Evolutionary conservation across 345 rosid genomes (phyloP).

Genomic region (Adansonia digitata): DNA sequence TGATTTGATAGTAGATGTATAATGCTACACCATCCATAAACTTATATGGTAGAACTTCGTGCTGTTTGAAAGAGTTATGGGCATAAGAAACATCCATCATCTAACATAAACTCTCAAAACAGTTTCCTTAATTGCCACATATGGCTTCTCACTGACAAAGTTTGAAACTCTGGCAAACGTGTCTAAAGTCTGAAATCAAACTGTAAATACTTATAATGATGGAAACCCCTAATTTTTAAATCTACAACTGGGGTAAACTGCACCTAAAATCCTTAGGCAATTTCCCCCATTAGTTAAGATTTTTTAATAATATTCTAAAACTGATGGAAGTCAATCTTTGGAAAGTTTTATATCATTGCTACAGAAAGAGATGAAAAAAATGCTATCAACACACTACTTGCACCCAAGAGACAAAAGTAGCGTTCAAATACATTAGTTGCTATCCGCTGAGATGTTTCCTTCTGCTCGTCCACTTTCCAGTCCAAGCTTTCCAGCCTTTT

Average conservation of each 20-base stretch:
- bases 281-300: background rate
- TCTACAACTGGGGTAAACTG: background rate
- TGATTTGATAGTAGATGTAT: background rate
- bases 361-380: background rate
- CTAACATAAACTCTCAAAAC: background rate
- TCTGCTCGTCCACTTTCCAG: constrained; percentile 83
- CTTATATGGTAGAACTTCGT: background rate
- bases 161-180: background rate
- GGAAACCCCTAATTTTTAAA: background rate
- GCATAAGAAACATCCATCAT: background rate
- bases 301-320: background rate
- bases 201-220: background rate
- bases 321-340: background rate
- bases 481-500: constrained; percentile 69
- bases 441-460: constrained; percentile 59
- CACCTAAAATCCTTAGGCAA: background rate
- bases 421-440: constrained; percentile 17
- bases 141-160: background rate
- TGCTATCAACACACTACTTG: background rate
- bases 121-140: background rate
- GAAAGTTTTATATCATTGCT: background rate
- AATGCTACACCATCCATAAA: background rate
- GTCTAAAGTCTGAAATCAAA: background rate
- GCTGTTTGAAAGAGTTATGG: background rate
- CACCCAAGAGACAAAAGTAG: background rate